phyloP scores from a whole-genome alignment of 495 filamentous ascomycete species.

The Evernia prunastri region DNA sequence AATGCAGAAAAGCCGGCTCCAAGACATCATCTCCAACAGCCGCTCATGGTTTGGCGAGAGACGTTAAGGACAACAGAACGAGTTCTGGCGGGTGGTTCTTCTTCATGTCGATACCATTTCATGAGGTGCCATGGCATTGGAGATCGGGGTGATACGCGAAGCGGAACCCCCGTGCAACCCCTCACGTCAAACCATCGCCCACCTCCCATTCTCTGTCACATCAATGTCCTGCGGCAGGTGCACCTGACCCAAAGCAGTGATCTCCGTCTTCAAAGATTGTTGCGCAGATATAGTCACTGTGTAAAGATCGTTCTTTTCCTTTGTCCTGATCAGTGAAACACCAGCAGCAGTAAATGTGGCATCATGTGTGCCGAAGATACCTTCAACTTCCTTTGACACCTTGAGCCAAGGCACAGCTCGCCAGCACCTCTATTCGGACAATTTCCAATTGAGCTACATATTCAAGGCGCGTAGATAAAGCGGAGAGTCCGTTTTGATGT shows the following conservation, averaged over 20 bases:
- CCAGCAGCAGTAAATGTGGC: background rate
- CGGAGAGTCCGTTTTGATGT: background rate
- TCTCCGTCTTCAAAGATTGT: background rate
- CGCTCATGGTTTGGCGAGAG: too few species aligned
- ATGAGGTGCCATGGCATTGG: background rate
- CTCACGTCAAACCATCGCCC: background rate
- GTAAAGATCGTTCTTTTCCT: background rate
- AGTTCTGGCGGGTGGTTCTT: too few species aligned
- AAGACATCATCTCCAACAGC: background rate
- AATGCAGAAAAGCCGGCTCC: too few species aligned
- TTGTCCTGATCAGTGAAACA: background rate
- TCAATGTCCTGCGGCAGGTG: background rate
- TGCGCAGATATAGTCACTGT: background rate
- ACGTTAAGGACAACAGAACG: too few species aligned
- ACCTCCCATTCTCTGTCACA: background rate
- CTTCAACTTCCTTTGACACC: background rate
- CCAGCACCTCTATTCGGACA: background rate
- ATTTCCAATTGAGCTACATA: background rate
- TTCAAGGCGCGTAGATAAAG: conserved; percentile 5
- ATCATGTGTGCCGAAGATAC: background rate
- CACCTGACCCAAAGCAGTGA: background rate
- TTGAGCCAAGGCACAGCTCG: background rate
- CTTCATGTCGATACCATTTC: too few species aligned
- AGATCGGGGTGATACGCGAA: background rate
- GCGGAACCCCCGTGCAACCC: background rate